Evolutionary conservation across 805 yeast species (phyloP).

Genomic region (Kodamaea kaohsiungensis): DNA sequence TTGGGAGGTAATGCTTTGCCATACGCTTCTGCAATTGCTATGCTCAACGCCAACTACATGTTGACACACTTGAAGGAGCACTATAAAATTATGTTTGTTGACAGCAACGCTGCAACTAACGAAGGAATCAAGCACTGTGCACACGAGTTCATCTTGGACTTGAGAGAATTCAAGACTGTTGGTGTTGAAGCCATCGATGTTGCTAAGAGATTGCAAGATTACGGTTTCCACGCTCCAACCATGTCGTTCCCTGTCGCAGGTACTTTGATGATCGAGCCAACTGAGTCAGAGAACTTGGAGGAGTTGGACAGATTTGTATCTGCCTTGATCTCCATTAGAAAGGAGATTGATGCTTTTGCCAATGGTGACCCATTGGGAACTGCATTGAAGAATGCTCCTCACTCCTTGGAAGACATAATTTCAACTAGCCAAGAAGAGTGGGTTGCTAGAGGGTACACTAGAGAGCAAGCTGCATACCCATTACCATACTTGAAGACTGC

Average conservation of each 20-base stretch:
- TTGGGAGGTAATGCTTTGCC: conserved; percentile 86
- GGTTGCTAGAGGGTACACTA: conserved; percentile 82
- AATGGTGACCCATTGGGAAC: conserved; percentile 64
- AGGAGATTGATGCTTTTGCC: conserved; percentile 75
- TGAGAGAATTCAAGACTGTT: conserved; percentile 74
- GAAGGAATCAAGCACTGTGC: conserved; percentile 76
- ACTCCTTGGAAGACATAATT: conserved; percentile 77
- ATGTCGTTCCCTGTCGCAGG: conserved; percentile 99
- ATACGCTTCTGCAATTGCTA: conserved; percentile 84
- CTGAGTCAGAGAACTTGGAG: conserved; percentile 86
- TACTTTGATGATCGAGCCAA: conserved; percentile 97
- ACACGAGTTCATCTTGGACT: conserved; percentile 92
- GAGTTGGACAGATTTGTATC: conserved; percentile 92
- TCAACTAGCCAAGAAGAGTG: conserved; percentile 63
- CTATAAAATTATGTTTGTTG: conserved; percentile 76
- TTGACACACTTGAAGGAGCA: conserved; percentile 69
- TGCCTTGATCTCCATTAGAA: conserved; percentile 78
- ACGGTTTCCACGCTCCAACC: conserved; percentile 98
- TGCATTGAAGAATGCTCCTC: conserved; percentile 89
- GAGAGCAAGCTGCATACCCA: conserved; percentile 94
- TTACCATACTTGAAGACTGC: conserved; percentile 66
- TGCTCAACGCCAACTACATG: conserved; percentile 96
- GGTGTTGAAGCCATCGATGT: conserved; percentile 95
- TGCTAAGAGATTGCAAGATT: conserved; percentile 96
- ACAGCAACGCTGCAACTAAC: conserved; percentile 36